Percentiles rank a stretch among this genome's conserved stretches.
Conservation (phyloP, 495 filamentous ascomycete species). For the Podospora pseudoanserina region DNA sequence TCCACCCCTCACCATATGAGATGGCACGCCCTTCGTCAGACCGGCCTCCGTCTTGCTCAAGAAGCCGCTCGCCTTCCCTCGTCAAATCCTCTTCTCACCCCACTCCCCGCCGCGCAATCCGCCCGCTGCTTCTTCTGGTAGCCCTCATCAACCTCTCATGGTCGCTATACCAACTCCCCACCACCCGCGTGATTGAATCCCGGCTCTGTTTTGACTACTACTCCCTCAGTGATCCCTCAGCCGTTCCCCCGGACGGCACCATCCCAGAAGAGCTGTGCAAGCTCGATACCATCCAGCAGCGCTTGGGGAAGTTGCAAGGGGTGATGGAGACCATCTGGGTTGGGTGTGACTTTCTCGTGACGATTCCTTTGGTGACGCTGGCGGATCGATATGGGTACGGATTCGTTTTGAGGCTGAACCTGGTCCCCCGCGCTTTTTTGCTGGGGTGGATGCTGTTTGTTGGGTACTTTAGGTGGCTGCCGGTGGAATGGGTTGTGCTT, state of each 20-base stretch:
- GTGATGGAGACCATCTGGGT: constrained; percentile 44
- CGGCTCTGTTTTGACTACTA: constrained; percentile 48
- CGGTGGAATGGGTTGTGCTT: constrained; percentile 35
- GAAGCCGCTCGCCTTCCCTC: background rate
- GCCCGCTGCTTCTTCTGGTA: constrained; percentile 36
- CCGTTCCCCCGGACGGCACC: constrained; percentile 30
- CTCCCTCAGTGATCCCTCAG: constrained; percentile 32
- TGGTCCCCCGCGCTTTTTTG: constrained; percentile 38
- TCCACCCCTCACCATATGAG: background rate
- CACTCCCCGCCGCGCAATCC: constrained; percentile 20
- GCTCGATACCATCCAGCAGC: constrained; percentile 41
- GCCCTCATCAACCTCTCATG: constrained; percentile 43
- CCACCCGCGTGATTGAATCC: constrained; percentile 46
- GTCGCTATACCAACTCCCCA: constrained; percentile 45
- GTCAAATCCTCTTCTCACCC: background rate
- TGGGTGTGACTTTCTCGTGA: constrained; percentile 46
- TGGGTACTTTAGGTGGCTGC: constrained; percentile 40
- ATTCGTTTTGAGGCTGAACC: constrained; percentile 39
- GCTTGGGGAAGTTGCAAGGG: constrained; percentile 44
- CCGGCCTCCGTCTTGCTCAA: background rate
- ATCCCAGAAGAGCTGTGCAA: constrained; percentile 48
- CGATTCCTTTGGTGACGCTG: constrained; percentile 42
- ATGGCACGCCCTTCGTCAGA: background rate
- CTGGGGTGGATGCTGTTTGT: constrained; percentile 40
- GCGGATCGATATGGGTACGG: constrained; percentile 38